phyloP scores from a whole-genome alignment of 495 filamentous ascomycete genomes.

The Recurvomyces mirabilis region DNA sequence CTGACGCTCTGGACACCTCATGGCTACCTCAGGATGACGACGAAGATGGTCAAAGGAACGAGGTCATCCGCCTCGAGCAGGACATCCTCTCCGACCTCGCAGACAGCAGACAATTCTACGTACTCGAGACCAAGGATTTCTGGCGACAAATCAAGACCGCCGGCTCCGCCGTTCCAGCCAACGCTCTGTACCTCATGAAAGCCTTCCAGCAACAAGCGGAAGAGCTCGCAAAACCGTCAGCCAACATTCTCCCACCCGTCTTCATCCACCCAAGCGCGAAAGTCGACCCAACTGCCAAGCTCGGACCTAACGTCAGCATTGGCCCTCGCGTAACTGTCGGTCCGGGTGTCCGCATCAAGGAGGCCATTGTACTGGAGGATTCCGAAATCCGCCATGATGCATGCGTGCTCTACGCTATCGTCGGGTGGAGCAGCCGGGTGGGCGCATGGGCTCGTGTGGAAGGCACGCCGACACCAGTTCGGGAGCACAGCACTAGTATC shows the following conservation, averaged over 20 bases:
- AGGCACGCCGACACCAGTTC: conserved; percentile 81
- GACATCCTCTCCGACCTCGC: conserved; percentile 94
- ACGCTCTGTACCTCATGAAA: conserved; percentile 94
- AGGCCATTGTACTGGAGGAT: conserved; percentile 91
- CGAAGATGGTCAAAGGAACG: conserved; percentile 65
- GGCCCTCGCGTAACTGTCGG: conserved; percentile 77
- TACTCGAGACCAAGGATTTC: conserved; percentile 97
- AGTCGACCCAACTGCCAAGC: conserved; percentile 90
- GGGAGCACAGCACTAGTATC: conserved; percentile 85
- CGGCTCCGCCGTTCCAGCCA: conserved; percentile 92
- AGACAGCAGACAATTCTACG: conserved; percentile 96
- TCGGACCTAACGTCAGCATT: conserved; percentile 93
- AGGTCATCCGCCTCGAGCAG: conserved; percentile 91
- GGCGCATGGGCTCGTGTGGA: conserved; percentile 97
- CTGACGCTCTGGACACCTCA: conserved; percentile 78
- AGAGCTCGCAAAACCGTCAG: conserved; percentile 73
- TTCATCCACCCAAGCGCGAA: conserved; percentile 93
- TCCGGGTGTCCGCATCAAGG: conserved; percentile 84
- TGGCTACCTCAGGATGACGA: conserved; percentile 60
- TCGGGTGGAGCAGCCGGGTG: conserved; percentile 92
- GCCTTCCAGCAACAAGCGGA: conserved; percentile 73
- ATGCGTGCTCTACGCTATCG: conserved; percentile 90
- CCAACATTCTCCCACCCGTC: conserved; percentile 85
- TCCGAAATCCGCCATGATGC: conserved; percentile 95
- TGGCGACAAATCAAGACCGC: conserved; percentile 99